These are phyloP conservation scores for Hortiboletus campestris DNA, from an alignment of 768 basidiomycete species.

Conservation along the genomic window DNA sequence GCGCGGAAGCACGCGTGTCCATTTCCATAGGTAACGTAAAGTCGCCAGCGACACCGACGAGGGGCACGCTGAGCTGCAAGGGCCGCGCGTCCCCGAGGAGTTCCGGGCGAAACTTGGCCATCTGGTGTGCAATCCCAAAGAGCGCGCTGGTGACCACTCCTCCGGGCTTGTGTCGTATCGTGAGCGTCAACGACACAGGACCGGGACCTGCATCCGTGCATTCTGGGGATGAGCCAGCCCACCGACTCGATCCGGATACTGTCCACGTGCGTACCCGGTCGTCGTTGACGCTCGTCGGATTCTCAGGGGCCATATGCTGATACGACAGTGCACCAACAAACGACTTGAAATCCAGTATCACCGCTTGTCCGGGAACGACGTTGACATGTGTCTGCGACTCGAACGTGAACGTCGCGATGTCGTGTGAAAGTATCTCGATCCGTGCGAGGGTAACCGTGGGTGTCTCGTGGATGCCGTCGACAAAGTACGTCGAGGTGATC, in stretches of 20 bases:
- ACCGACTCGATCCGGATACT: conserved; percentile 38
- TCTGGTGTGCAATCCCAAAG: conserved; percentile 46
- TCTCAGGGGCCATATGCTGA: conserved; percentile 52
- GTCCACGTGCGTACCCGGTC: conserved; percentile 69
- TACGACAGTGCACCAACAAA: conserved; percentile 49
- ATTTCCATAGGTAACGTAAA: conserved; percentile 38
- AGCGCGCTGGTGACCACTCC: conserved; percentile 55
- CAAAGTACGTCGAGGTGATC: conserved; percentile 29
- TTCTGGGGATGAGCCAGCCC: conserved; percentile 3
- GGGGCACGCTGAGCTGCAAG: conserved; percentile 40
- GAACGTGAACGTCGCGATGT: conserved; percentile 58
- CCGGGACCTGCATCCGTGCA: not conserved
- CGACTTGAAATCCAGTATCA: conserved; percentile 52
- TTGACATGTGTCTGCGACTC: conserved; percentile 33
- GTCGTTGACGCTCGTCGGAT: conserved; percentile 55
- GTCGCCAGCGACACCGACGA: conserved; percentile 54
- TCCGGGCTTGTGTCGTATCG: conserved; percentile 55
- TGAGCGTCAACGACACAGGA: conserved; percentile 39
- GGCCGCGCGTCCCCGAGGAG: conserved; percentile 39
- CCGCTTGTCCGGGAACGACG: conserved; percentile 49
- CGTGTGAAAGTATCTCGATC: conserved; percentile 43
- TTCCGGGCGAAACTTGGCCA: conserved; percentile 40
- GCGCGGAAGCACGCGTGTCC: not conserved
- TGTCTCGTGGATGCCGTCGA: conserved; percentile 20
- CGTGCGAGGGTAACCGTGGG: conserved; percentile 30